Conservation (phyloP, 164 flowering plant species). For the Magnolia officinalis region DNA sequence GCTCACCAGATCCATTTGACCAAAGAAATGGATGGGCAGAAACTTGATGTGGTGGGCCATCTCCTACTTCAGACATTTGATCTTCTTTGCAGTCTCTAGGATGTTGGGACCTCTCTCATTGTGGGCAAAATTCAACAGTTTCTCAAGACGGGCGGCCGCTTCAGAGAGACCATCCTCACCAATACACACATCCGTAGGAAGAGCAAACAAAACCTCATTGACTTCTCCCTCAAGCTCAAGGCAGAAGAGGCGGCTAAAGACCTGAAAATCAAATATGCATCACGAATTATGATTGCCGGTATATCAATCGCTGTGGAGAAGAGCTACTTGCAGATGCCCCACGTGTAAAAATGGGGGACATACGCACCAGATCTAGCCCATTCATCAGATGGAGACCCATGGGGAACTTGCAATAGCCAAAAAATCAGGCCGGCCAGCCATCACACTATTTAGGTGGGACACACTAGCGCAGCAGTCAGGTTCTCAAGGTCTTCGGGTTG, state of each 20-base stretch:
- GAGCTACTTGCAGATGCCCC: background rate
- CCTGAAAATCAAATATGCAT: conserved; percentile 36
- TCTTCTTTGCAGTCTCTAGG: conserved; percentile 42
- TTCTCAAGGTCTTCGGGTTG: too few relatives aligned
- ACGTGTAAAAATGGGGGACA: background rate
- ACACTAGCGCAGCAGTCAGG: too few relatives aligned
- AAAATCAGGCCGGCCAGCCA: too few relatives aligned
- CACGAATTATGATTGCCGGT: background rate
- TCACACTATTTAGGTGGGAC: too few relatives aligned
- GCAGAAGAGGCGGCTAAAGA: conserved; percentile 54
- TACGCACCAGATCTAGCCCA: background rate
- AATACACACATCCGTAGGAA: conserved; percentile 30
- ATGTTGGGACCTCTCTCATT: conserved; percentile 42
- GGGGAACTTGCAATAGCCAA: too few relatives aligned
- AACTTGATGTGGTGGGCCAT: background rate
- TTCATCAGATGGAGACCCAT: background rate
- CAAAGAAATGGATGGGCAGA: background rate
- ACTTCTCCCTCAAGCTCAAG: conserved; percentile 87
- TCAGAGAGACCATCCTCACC: conserved; percentile 39
- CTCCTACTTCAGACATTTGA: conserved; percentile 43
- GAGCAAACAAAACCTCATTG: conserved; percentile 77
- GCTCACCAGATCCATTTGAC: background rate
- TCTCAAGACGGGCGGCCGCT: conserved; percentile 45
- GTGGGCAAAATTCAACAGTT: conserved; percentile 38
- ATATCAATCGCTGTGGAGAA: background rate